Conservation (phyloP, 2,329 filamentous ascomycete species). For the Alternaria triticina region DNA sequence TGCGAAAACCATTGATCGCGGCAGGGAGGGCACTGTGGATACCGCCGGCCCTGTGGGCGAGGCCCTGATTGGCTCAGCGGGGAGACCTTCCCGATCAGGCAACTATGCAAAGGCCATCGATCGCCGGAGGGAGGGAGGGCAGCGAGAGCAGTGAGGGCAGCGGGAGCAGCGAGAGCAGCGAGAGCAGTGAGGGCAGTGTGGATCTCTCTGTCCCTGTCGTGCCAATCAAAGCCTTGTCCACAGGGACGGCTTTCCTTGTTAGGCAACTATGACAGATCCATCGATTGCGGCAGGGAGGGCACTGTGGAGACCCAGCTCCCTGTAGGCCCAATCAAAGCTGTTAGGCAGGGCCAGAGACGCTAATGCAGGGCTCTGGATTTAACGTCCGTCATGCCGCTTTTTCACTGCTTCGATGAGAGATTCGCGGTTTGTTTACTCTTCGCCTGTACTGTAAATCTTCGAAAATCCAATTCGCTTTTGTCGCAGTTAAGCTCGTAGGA, state of each 20-base stretch:
- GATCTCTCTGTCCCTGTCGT: too few species aligned
- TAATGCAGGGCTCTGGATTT: conserved; percentile 9
- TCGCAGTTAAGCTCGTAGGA: neutral
- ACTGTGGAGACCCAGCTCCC: neutral
- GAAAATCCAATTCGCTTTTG: neutral
- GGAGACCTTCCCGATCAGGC: neutral
- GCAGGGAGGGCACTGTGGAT: neutral
- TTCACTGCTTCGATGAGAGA: neutral
- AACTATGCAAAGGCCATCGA: neutral
- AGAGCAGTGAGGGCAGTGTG: too few species aligned
- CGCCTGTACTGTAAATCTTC: neutral
- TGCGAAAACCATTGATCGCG: neutral
- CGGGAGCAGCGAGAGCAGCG: too few species aligned
- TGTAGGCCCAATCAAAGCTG: neutral
- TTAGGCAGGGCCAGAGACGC: conserved; percentile 3
- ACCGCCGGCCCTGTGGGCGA: neutral
- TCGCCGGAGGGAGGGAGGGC: neutral
- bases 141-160: too few species aligned
- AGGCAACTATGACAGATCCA: neutral
- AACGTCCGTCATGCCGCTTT: neutral
- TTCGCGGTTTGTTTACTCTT: neutral
- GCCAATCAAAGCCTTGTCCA: too few species aligned
- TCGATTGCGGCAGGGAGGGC: neutral
- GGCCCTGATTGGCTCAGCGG: neutral
- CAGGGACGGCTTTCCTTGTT: neutral